These are phyloP conservation scores for Fusarium nisikadoi DNA, from an alignment of 2,329 filamentous ascomycete species.

Conservation along the genomic window DNA sequence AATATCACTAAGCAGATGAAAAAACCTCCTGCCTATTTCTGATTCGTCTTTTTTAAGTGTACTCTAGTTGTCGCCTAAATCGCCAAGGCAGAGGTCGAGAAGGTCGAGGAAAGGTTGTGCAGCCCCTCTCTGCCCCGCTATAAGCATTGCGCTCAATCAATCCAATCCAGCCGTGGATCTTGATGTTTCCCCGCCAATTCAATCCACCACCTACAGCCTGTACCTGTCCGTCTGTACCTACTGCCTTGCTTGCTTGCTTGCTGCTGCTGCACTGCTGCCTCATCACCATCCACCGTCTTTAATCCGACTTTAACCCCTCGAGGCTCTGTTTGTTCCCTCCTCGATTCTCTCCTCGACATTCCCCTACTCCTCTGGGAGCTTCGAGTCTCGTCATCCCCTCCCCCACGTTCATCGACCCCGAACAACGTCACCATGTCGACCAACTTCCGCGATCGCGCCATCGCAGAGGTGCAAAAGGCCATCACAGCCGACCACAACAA, in stretches of 20 bases:
- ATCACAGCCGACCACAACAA: constrained; percentile 96
- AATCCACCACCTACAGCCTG: constrained; percentile 25
- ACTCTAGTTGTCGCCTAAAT: constrained; percentile 27
- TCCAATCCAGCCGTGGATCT: constrained; percentile 15
- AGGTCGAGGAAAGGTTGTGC: constrained; percentile 30
- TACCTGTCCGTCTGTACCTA: neutral
- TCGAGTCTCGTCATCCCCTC: constrained; percentile 9
- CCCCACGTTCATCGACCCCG: constrained; percentile 28
- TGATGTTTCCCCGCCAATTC: constrained; percentile 55
- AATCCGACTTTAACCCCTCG: constrained; percentile 8
- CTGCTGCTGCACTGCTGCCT: constrained; percentile 33
- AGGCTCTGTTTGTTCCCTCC: neutral
- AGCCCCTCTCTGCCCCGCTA: constrained; percentile 50
- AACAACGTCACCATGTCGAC: constrained; percentile 77
- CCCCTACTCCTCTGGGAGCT: neutral
- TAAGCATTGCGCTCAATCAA: constrained; percentile 45
- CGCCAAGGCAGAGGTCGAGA: neutral
- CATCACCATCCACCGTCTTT: constrained; percentile 27
- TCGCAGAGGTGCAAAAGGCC: constrained; percentile 96
- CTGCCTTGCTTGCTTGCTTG: neutral
- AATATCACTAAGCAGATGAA: constrained; percentile 3
- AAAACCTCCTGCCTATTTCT: neutral
- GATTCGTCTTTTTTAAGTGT: constrained; percentile 2
- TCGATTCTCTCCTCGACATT: neutral
- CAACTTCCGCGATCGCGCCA: constrained; percentile 96